Percentiles rank a stretch among this genome's conserved stretches.
phyloP scores from a whole-genome alignment of 2,329 filamentous ascomycete genomes.

The Sclerotinia spermophila region DNA sequence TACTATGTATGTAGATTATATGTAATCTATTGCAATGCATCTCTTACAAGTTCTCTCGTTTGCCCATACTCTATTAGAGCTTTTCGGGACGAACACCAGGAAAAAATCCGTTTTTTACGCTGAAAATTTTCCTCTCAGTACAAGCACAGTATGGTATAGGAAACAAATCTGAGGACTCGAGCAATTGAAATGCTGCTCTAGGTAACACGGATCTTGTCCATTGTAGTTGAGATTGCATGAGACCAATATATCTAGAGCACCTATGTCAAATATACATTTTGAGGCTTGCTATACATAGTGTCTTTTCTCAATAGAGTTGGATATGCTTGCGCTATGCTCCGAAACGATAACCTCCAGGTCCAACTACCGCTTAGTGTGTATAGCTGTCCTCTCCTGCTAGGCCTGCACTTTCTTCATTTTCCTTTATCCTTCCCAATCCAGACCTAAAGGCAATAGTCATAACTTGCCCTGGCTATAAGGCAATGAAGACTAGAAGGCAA shows the following conservation, averaged over 20 bases:
- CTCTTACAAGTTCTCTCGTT: no score
- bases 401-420: not conserved
- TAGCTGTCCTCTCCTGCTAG: not conserved
- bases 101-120: no score
- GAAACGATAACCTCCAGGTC: not conserved
- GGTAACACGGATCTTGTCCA: not conserved
- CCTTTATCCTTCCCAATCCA: not conserved
- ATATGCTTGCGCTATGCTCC: not conserved
- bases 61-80: no score
- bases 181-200: not conserved
- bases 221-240: not conserved
- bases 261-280: not conserved
- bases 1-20: no score
- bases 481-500: not conserved
- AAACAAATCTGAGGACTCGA: not conserved
- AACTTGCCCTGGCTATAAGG: not conserved
- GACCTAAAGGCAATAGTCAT: not conserved
- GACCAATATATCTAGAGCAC: not conserved
- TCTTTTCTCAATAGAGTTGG: not conserved
- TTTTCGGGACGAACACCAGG: no score
- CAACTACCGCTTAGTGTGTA: not conserved
- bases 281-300: not conserved
- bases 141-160: no score
- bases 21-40: no score
- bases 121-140: no score